A percentile compares a stretch with the other conserved stretches of the same genome.
These are phyloP conservation scores for Galerina marginata DNA, from an alignment of 768 basidiomycete species.

Conservation along the genomic window DNA sequence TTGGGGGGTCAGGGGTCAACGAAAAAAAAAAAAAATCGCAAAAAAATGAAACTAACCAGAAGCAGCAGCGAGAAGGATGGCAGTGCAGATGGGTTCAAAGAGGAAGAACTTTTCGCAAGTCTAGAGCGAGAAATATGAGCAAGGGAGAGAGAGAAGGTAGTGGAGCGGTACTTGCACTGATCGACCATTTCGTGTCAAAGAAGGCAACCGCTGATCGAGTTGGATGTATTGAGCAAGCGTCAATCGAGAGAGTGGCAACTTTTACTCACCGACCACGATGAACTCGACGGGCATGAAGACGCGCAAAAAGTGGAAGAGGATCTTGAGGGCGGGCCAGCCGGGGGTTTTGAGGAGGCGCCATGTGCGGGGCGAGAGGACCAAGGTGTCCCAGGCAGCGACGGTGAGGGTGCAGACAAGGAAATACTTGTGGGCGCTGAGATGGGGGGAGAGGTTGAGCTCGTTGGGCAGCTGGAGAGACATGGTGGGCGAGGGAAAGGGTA, in stretches of 20 bases:
- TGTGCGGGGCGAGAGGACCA: constrained; percentile 81
- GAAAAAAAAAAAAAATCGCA: constrained; percentile 3
- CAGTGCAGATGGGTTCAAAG: constrained; percentile 87
- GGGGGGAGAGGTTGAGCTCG: constrained; percentile 76
- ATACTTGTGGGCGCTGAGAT: constrained; percentile 86
- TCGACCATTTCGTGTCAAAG: constrained; percentile 76
- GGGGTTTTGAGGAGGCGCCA: constrained; percentile 70
- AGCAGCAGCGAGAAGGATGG: constrained; percentile 75
- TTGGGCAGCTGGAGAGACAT: constrained; percentile 56
- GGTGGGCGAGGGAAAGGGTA: constrained; percentile 19
- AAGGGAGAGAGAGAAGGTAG: constrained; percentile 1
- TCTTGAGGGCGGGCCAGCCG: constrained; percentile 80
- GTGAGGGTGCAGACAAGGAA: constrained; percentile 90
- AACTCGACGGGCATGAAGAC: constrained; percentile 84
- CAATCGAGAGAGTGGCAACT: background rate
- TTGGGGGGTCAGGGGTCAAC: background rate
- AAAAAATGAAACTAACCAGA: constrained; percentile 46
- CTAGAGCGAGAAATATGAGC: constrained; percentile 33
- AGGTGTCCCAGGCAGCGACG: constrained; percentile 88
- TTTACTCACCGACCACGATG: constrained; percentile 64
- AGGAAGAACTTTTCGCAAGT: constrained; percentile 75
- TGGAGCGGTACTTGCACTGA: constrained; percentile 44
- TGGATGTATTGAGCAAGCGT: constrained; percentile 5
- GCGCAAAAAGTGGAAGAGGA: constrained; percentile 75
- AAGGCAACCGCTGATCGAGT: constrained; percentile 70